phyloP scores from a whole-genome alignment of 177 flowering plant species.

The Telopea speciosissima region DNA sequence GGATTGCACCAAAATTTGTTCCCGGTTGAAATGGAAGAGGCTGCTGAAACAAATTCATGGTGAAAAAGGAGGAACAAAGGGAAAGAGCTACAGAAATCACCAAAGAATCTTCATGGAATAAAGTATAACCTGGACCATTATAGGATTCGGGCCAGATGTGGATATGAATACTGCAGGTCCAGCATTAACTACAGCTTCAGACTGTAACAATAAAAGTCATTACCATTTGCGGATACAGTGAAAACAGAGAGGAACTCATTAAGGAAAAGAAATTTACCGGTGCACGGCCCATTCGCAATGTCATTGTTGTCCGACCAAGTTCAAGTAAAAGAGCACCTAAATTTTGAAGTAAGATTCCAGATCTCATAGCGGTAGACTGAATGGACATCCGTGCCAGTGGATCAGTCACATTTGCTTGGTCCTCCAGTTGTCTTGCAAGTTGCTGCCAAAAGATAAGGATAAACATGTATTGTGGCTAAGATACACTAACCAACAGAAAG shows the following conservation, averaged over 20 bases:
- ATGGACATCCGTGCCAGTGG: constrained; percentile 31
- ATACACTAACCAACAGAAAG: neutral
- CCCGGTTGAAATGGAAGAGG: constrained; percentile 73
- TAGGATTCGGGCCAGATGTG: constrained; percentile 71
- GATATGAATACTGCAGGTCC: constrained; percentile 89
- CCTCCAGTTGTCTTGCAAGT: constrained; percentile 48
- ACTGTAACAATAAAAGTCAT: constrained; percentile 24
- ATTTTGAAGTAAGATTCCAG: constrained; percentile 53
- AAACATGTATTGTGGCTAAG: neutral
- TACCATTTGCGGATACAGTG: constrained; percentile 1
- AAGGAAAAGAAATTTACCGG: constrained; percentile 38
- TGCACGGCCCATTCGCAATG: constrained; percentile 61
- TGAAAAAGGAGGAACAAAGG: neutral
- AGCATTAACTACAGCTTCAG: constrained; percentile 76
- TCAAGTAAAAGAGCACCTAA: constrained; percentile 74
- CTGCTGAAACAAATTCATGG: constrained; percentile 30
- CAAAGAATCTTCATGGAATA: neutral
- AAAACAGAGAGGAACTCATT: neutral
- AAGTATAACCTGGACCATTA: constrained; percentile 76
- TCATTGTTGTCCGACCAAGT: constrained; percentile 84
- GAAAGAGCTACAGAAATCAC: neutral
- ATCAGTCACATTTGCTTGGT: constrained; percentile 44
- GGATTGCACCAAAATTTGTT: constrained; percentile 47
- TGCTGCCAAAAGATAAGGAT: constrained; percentile 34
- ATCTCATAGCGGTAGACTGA: constrained; percentile 50